Base-by-base conservation (phyloP, 805 yeast genomes). In the Blastobotrys chiropterorum region DNA sequence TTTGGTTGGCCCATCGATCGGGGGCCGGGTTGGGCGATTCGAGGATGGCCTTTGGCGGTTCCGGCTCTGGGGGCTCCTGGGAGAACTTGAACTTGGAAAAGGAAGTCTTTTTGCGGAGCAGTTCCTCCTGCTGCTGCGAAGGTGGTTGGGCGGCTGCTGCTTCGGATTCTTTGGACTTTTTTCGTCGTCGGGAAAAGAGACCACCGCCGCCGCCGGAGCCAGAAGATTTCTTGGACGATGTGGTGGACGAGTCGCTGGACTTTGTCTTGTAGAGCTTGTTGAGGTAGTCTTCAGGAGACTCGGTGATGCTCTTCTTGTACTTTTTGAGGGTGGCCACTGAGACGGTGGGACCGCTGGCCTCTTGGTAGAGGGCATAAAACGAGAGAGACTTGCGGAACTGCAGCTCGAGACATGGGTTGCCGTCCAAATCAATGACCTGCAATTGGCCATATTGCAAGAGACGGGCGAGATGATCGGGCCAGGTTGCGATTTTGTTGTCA, bases 371-470 rank as follows among this genome's bases (percentile, higher is more conserved):
- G 11, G 56, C 49, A 8, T 54, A 50, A 46, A 63, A 59, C 13
- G 56, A 39, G 8, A 55, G 51, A 1, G 61, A 57, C 38, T 61
- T 59, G 14, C 46, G 50, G 26, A 62, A 56, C 46, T 56, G 53
- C 8, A 19, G 22, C 34, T 55, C 59, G 15, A 63, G 49, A 40
- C 67, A 64, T 0, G 67, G 67, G 50, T 62, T 64, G 0, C 66
- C 67, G 13, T 59, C 64, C 42, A 64, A 48, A 13, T 54, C 54
- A 14, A 64, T 38, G 13, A 60, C 59, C 22, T 49, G 30, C 11
- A 64, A 56, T 19, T 58, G 51, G 7, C 53, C 53, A 38, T 52
- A 46, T 5, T 51, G 46, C 1, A 52, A 50, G 41, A 62, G 44
- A 7, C 50, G 19, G 2, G 51, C 56, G 19, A 64, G 54, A 39